A percentile compares a stretch with the other conserved stretches of the same genome.
phyloP scores from a whole-genome alignment of 2,329 filamentous ascomycete genomes.

The Venturiaceae sp. region DNA sequence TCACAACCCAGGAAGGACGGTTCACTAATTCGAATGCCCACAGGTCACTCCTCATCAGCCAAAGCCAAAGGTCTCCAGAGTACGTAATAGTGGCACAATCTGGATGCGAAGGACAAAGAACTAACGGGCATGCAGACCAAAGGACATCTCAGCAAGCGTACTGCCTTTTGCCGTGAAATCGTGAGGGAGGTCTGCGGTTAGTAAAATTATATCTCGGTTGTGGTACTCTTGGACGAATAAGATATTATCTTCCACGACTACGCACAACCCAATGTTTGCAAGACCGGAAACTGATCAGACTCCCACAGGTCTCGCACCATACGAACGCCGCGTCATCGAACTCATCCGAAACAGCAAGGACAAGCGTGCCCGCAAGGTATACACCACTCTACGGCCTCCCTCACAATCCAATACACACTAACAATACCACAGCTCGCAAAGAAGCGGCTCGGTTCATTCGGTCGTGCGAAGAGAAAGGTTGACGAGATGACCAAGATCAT shows the following conservation, averaged over 20 bases:
- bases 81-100: slow-evolving; percentile 10
- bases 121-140: slow-evolving; percentile 68
- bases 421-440: slow-evolving; percentile 3
- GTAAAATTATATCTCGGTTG: no score
- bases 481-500: slow-evolving; percentile 98
- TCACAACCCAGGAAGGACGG: neutral
- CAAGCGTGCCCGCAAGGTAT: slow-evolving; percentile 70
- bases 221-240: no score
- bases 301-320: no score
- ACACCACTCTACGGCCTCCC: neutral
- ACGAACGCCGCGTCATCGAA: slow-evolving; percentile 99
- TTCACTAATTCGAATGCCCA: neutral
- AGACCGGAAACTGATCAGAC: neutral
- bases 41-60: slow-evolving; percentile 41
- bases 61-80: slow-evolving; percentile 37
- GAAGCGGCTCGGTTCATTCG: slow-evolving; percentile 76
- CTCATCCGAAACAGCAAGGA: slow-evolving; percentile 98
- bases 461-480: slow-evolving; percentile 98
- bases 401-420: neutral
- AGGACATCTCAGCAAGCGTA: slow-evolving; percentile 94
- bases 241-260: no score
- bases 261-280: neutral
- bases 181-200: slow-evolving; percentile 98
- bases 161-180: slow-evolving; percentile 91
- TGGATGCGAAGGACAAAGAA: slow-evolving; percentile 55